Evolutionary conservation across 208 protist genomes (phyloP).

Genomic region (Plasmodiophora brassicae): DNA sequence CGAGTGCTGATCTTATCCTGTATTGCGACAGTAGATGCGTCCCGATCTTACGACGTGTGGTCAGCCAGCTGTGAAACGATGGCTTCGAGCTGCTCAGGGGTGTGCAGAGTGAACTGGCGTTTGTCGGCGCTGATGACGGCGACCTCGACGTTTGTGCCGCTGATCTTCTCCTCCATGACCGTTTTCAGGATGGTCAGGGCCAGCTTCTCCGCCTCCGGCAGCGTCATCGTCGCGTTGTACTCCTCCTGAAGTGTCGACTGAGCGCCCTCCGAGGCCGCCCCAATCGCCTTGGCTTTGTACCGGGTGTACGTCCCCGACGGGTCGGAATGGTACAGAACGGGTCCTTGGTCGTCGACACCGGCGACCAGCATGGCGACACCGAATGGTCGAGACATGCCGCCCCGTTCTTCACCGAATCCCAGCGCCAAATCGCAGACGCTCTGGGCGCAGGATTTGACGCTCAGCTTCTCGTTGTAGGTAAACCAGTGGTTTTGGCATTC

Average conservation of each 20-base stretch:
- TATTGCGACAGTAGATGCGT: too few relatives aligned
- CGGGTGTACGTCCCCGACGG: constrained; percentile 83
- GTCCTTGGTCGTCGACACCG: constrained; percentile 90
- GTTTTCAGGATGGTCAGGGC: constrained; percentile 87
- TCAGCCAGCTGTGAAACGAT: background rate
- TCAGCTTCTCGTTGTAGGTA: constrained; percentile 97
- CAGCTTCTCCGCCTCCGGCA: constrained; percentile 88
- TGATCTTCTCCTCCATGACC: constrained; percentile 96
- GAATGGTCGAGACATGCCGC: constrained; percentile 73
- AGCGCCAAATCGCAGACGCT: constrained; percentile 41
- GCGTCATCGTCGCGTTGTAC: constrained; percentile 88
- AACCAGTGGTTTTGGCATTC: constrained; percentile 98
- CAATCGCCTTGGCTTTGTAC: constrained; percentile 96
- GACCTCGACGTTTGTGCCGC: constrained; percentile 87
- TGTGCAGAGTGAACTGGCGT: background rate
- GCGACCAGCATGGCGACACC: constrained; percentile 96
- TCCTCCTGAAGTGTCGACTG: constrained; percentile 92
- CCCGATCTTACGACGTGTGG: background rate
- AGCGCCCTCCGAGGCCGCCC: constrained; percentile 93
- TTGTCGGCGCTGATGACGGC: constrained; percentile 38
- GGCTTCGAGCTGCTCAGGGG: background rate
- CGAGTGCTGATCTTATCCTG: too few relatives aligned
- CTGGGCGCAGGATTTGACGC: constrained; percentile 72
- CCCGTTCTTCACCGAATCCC: constrained; percentile 37
- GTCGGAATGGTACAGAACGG: constrained; percentile 71